These are phyloP conservation scores for Talaromyces proteolyticus DNA, from an alignment of 495 filamentous ascomycete species.

Conservation along the genomic window DNA sequence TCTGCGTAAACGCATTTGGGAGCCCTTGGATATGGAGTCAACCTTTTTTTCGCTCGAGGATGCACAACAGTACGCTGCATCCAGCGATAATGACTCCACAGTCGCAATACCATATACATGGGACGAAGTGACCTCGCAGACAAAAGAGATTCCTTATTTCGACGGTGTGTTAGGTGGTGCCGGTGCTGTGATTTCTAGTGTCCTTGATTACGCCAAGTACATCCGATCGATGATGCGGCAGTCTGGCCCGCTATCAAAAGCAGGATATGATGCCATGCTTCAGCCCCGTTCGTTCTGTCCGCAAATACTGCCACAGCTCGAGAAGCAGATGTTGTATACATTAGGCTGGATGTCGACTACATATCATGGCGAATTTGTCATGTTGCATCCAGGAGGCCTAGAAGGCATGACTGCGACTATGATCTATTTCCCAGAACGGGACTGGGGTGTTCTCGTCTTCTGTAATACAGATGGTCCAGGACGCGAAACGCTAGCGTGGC, in stretches of 20 bases:
- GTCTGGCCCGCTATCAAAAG: slow-evolving; percentile 11
- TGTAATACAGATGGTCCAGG: neutral
- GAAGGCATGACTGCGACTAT: slow-evolving; percentile 91
- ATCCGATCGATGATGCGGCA: slow-evolving; percentile 21
- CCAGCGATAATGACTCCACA: neutral
- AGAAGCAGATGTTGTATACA: slow-evolving; percentile 7
- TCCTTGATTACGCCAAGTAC: slow-evolving; percentile 45
- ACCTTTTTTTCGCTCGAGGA: slow-evolving; percentile 41
- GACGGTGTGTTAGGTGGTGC: slow-evolving; percentile 29
- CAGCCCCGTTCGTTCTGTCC: slow-evolving; percentile 16
- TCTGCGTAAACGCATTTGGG: slow-evolving; percentile 37
- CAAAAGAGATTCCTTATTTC: slow-evolving; percentile 4
- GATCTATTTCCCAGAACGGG: neutral
- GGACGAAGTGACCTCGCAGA: slow-evolving; percentile 7
- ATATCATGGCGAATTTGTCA: slow-evolving; percentile 10
- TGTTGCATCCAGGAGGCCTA: slow-evolving; percentile 54
- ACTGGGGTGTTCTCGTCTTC: slow-evolving; percentile 1
- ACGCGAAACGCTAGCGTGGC: neutral
- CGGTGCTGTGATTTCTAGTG: slow-evolving; percentile 39
- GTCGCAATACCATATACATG: slow-evolving; percentile 21
- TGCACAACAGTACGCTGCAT: slow-evolving; percentile 12
- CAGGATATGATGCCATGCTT: slow-evolving; percentile 25
- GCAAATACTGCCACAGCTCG: neutral
- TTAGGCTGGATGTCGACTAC: slow-evolving; percentile 10
- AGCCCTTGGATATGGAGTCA: slow-evolving; percentile 37